Conservation (phyloP, 805 yeast genomes). For the Metschnikowia peoriensis region DNA sequence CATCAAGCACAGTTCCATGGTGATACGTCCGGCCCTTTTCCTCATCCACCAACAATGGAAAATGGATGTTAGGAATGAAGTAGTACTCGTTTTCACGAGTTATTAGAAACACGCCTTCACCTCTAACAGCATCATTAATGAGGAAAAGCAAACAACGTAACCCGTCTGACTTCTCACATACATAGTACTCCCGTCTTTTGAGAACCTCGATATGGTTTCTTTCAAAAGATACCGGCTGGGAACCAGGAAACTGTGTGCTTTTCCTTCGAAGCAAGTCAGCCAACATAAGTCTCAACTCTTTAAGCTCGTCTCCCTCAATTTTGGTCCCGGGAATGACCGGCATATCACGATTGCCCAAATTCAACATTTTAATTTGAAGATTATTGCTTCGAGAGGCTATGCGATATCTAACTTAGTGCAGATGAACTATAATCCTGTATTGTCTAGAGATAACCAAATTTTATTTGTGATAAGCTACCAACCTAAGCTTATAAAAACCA, state of each 20-base stretch:
- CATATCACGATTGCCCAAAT: constrained; percentile 50
- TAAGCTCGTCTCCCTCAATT: constrained; percentile 70
- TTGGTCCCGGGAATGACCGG: constrained; percentile 86
- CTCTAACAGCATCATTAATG: constrained; percentile 64
- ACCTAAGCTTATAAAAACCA: background rate
- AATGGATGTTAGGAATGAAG: constrained; percentile 78
- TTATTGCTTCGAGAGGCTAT: background rate
- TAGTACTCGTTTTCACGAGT: constrained; percentile 87
- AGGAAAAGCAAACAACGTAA: constrained; percentile 75
- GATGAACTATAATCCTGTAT: background rate
- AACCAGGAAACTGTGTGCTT: constrained; percentile 75
- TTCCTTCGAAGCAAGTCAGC: constrained; percentile 57
- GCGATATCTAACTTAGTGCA: background rate
- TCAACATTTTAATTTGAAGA: constrained; percentile 25
- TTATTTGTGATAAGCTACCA: background rate
- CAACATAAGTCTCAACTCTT: constrained; percentile 65
- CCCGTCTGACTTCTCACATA: constrained; percentile 96
- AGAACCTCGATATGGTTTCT: constrained; percentile 67
- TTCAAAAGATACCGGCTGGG: constrained; percentile 93
- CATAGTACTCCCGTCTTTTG: constrained; percentile 74
- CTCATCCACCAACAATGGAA: constrained; percentile 55
- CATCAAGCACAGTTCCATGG: constrained; percentile 88
- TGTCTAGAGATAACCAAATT: background rate
- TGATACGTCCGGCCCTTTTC: constrained; percentile 59
- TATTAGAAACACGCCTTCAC: constrained; percentile 85